Evolutionary conservation across 192 early-diverging fungal species (phyloP).

Genomic region (Funneliformis geosporum): DNA sequence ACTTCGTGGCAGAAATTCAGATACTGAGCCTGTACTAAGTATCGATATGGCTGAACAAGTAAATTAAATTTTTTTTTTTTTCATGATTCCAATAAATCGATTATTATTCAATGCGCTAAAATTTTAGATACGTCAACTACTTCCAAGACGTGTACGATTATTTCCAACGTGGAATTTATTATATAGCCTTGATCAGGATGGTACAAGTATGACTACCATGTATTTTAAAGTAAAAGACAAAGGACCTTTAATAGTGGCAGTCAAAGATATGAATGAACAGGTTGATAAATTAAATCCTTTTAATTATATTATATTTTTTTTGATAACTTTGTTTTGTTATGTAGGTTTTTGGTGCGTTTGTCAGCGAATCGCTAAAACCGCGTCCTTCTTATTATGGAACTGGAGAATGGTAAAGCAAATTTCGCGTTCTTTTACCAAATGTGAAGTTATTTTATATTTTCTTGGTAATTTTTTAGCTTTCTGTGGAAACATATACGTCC

Average conservation of each 20-base stretch:
- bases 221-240: slow-evolving; percentile 64
- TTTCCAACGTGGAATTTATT: slow-evolving; percentile 77
- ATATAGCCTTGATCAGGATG: slow-evolving; percentile 94
- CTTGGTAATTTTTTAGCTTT: slow-evolving; percentile 53
- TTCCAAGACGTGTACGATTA: slow-evolving; percentile 80
- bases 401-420: slow-evolving; percentile 68
- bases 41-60: slow-evolving; percentile 51
- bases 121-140: slow-evolving; percentile 66
- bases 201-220: slow-evolving; percentile 85
- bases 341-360: slow-evolving; percentile 80
- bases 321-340: neutral
- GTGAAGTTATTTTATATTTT: neutral
- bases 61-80: slow-evolving; percentile 32
- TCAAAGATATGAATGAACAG: slow-evolving; percentile 63
- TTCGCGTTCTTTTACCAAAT: neutral
- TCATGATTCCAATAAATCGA: neutral
- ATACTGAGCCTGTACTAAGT: slow-evolving; percentile 50
- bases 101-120: neutral
- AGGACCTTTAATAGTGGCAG: slow-evolving; percentile 67
- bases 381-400: slow-evolving; percentile 74
- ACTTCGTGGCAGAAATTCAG: slow-evolving; percentile 43
- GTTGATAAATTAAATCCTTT: slow-evolving; percentile 37
- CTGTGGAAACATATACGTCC: slow-evolving; percentile 59
- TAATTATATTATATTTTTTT: neutral
- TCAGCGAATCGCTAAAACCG: slow-evolving; percentile 66